Conservation (phyloP, 805 yeast genomes). For the Metschnikowia vanudenii region DNA sequence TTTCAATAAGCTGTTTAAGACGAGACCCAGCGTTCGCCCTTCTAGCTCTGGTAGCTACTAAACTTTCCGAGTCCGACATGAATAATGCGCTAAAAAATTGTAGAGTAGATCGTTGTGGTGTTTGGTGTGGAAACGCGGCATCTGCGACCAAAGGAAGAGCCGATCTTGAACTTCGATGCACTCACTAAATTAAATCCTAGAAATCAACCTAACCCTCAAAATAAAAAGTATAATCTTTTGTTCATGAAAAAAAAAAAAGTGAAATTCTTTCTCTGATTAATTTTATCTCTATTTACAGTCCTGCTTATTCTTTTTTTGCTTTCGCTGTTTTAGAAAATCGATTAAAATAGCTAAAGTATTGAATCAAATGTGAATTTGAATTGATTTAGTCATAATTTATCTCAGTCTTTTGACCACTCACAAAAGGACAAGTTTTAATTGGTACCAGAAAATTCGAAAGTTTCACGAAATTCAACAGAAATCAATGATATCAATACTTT, state of each 20-base stretch:
- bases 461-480: no score
- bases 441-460: no score
- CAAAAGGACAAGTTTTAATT: no score
- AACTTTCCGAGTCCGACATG: conserved; percentile 39
- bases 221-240: background rate
- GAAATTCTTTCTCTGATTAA: no score
- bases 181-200: background rate
- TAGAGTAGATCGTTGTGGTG: background rate
- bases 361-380: no score
- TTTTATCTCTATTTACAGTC: no score
- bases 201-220: no score
- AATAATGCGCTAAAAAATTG: background rate
- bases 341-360: background rate
- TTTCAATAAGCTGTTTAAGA: conserved; percentile 65
- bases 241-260: background rate
- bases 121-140: background rate
- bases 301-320: background rate
- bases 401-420: no score
- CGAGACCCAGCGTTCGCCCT: conserved; percentile 91
- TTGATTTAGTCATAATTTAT: no score
- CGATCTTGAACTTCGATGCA: background rate
- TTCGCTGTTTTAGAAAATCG: background rate
- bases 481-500: no score
- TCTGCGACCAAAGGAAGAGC: background rate
- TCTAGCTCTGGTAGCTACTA: conserved; percentile 72